These are phyloP conservation scores for Rosa hybrid DNA, from an alignment of 331 rosid species.

Conservation along the genomic window DNA sequence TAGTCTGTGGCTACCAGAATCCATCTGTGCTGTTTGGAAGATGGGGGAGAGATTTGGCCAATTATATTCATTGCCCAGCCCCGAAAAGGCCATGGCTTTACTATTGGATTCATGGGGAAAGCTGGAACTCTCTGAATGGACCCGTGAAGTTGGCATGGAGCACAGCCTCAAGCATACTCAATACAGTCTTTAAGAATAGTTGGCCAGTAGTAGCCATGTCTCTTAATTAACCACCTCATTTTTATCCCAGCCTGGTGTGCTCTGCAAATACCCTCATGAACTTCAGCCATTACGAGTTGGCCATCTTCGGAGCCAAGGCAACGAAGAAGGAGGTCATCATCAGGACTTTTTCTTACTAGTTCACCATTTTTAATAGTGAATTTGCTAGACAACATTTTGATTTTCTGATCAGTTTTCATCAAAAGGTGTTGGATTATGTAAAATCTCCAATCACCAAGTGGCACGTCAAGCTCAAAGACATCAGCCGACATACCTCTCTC, in stretches of 20 bases:
- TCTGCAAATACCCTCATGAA: neutral
- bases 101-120: neutral
- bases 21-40: neutral
- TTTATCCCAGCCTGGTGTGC: neutral
- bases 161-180: neutral
- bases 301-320: no score
- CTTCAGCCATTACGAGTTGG: neutral
- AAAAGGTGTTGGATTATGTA: neutral
- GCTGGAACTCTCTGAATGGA: neutral
- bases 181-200: neutral
- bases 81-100: neutral
- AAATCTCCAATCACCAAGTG: neutral
- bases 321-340: no score
- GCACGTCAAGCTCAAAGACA: neutral
- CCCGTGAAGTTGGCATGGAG: no score
- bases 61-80: neutral
- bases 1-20: neutral
- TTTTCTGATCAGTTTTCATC: no score
- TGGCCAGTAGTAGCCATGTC: neutral
- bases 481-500: neutral
- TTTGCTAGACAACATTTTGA: no score
- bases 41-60: neutral
- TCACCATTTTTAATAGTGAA: no score
- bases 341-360: no score
- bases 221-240: neutral